A percentile compares a stretch with the other conserved stretches of the same genome.
Conservation (phyloP, 768 basidiomycete genomes). For the Mycena chlorophos region DNA sequence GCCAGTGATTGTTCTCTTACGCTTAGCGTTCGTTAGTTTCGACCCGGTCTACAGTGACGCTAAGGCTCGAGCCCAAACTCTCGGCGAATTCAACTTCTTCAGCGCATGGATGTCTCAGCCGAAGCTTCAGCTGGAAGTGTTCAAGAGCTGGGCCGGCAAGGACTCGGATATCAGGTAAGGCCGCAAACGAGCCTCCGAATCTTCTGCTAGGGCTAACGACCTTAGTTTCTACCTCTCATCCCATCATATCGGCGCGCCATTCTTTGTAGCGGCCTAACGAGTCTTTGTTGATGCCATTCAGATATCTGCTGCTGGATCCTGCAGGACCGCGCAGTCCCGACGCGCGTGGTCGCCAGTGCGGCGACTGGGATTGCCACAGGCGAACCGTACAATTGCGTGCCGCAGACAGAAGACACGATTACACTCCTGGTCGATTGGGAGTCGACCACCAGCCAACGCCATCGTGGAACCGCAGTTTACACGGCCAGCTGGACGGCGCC, state of each 20-base stretch:
- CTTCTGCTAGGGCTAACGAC: too few species aligned
- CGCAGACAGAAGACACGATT: constrained; percentile 91
- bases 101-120: constrained; percentile 98
- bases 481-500: constrained; percentile 96
- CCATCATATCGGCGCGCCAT: constrained; percentile 93
- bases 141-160: constrained; percentile 93
- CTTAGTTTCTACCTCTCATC: constrained; percentile 93
- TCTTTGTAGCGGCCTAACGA: too few species aligned
- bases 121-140: constrained; percentile 91
- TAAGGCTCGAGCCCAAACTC: constrained; percentile 65
- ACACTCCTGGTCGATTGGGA: constrained; percentile 95
- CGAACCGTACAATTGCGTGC: constrained; percentile 84
- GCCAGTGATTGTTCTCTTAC: neutral
- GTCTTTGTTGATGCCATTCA: too few species aligned
- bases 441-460: constrained; percentile 61
- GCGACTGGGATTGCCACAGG: constrained; percentile 88
- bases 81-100: constrained; percentile 96
- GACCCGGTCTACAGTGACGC: constrained; percentile 95
- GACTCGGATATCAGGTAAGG: constrained; percentile 85
- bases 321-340: constrained; percentile 72
- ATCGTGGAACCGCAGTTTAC: constrained; percentile 78
- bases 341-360: constrained; percentile 87
- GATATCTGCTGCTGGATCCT: constrained; percentile 86
- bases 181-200: too few species aligned
- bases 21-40: constrained; percentile 43